Evolutionary conservation across 148 eudicot genomes (phyloP).

Genomic region (Limonium bicolor): DNA sequence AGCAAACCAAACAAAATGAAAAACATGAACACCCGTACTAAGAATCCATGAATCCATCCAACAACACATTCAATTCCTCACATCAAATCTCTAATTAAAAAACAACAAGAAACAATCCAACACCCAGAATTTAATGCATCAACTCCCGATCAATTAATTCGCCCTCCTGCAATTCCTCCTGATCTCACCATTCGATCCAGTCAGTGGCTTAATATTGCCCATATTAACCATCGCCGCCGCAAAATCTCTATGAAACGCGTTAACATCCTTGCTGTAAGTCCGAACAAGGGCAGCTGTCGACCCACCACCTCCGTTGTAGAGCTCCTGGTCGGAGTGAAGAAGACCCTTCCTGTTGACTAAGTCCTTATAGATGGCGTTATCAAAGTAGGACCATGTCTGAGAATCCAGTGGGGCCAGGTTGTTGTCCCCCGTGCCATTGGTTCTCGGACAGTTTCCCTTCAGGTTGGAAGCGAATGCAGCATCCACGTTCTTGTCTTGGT

Average conservation of each 20-base stretch:
- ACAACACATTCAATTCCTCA: too few species aligned
- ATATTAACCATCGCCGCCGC: neutral
- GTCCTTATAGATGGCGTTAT: constrained; percentile 3
- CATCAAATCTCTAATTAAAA: too few species aligned
- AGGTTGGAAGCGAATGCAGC: constrained; percentile 18
- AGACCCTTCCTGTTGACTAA: neutral
- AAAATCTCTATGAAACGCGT: neutral
- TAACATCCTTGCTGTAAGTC: constrained; percentile 28
- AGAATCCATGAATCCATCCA: too few species aligned
- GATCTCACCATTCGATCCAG: neutral
- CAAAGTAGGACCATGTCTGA: neutral
- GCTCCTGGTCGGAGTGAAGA: neutral
- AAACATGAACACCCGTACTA: too few species aligned
- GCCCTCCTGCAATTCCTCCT: neutral
- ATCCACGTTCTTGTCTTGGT: constrained; percentile 44
- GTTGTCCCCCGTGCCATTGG: constrained; percentile 22
- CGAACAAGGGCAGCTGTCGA: constrained; percentile 27
- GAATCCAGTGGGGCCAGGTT: constrained; percentile 1
- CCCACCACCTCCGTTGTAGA: too few species aligned
- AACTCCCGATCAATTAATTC: too few species aligned
- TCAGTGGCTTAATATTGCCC: neutral
- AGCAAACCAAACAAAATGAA: too few species aligned
- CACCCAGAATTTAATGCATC: too few species aligned
- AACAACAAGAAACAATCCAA: too few species aligned
- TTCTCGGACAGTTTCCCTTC: constrained; percentile 21